Conservation (phyloP, 2,329 filamentous ascomycete genomes). For the Nemania diffusa region DNA sequence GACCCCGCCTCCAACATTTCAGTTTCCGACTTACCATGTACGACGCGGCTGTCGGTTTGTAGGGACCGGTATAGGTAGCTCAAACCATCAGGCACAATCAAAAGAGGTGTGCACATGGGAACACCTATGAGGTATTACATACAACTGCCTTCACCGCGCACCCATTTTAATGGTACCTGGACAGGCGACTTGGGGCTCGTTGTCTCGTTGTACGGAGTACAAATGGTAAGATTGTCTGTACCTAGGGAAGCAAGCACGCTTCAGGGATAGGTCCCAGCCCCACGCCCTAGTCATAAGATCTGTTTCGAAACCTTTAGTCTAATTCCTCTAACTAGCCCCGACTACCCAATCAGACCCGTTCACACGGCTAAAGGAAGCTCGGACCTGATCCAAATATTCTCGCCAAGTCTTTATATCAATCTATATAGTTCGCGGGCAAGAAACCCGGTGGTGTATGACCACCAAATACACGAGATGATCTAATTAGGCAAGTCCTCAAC, state of each 20-base stretch:
- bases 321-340: slow-evolving; percentile 3
- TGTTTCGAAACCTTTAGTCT: slow-evolving; percentile 30
- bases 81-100: background rate
- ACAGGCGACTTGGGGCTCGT: too few species aligned
- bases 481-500: background rate
- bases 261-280: background rate
- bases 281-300: slow-evolving; percentile 1
- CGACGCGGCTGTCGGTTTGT: background rate
- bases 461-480: background rate
- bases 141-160: background rate
- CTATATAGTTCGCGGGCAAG: background rate
- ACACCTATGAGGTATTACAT: too few species aligned
- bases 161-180: background rate
- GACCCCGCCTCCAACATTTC: background rate
- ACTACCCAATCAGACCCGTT: slow-evolving; percentile 23
- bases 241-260: slow-evolving; percentile 5
- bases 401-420: background rate
- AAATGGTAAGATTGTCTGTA: too few species aligned
- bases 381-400: background rate
- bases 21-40: background rate
- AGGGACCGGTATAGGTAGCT: too few species aligned
- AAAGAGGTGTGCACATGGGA: too few species aligned
- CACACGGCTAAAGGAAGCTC: slow-evolving; percentile 3
- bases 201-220: background rate
- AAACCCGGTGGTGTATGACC: background rate